A percentile compares a stretch with the other conserved stretches of the same genome.
phyloP scores from a whole-genome alignment of 1,284 basidiomycete species.

The Tilletia walkeri region DNA sequence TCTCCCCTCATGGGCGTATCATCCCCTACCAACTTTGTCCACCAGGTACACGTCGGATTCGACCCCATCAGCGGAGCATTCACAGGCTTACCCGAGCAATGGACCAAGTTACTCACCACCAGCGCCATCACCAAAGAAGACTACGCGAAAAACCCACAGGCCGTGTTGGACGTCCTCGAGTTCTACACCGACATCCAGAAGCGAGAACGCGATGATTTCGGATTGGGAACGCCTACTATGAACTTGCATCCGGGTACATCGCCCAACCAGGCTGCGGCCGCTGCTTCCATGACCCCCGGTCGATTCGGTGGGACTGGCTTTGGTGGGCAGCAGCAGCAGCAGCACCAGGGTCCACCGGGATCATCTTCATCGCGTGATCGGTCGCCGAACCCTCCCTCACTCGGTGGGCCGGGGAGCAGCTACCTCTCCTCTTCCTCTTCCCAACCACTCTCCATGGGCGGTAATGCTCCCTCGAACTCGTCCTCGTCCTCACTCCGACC shows the following conservation, averaged over 20 bases:
- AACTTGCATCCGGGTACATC: constrained; percentile 48
- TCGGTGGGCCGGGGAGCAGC: not conserved
- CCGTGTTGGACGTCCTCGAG: constrained; percentile 92
- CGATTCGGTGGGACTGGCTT: constrained; percentile 30
- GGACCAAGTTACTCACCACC: constrained; percentile 90
- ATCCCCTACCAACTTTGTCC: constrained; percentile 93
- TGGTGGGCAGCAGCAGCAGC: constrained; percentile 19
- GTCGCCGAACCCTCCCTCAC: not conserved
- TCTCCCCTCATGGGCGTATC: constrained; percentile 89
- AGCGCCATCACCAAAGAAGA: constrained; percentile 97
- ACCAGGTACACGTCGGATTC: constrained; percentile 96
- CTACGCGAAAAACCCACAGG: constrained; percentile 93
- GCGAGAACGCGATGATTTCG: constrained; percentile 72
- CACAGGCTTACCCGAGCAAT: constrained; percentile 94
- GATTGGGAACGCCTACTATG: constrained; percentile 52
- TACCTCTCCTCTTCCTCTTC: not conserved
- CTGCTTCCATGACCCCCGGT: constrained; percentile 17
- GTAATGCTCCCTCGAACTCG: not conserved
- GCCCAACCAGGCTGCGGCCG: constrained; percentile 27
- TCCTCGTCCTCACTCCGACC: constrained; percentile 16
- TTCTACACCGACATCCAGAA: constrained; percentile 98
- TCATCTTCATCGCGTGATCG: constrained; percentile 1
- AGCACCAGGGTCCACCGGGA: not conserved
- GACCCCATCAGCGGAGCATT: constrained; percentile 90
- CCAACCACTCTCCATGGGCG: not conserved